Base-by-base conservation (phyloP, 2,329 filamentous ascomycete genomes). In the Ophiostoma angusticollis region DNA sequence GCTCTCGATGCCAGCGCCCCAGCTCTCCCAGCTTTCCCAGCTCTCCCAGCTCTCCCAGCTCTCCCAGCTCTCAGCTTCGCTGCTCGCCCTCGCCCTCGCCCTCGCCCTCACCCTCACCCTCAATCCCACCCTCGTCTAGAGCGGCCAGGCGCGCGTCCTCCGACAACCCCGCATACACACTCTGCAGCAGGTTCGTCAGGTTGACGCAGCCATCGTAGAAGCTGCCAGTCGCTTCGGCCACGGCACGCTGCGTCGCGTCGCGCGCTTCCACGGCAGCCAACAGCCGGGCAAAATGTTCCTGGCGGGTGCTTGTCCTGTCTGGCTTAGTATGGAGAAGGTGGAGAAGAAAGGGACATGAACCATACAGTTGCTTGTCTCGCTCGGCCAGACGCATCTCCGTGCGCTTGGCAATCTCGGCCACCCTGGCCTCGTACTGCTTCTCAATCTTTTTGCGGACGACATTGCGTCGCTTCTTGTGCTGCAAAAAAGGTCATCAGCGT, bases 401-500 rank as follows among this genome's bases (percentile, higher is more conserved):
- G 9, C 41, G 45, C 32, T 42, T 34, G 40, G 42, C 43, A 33
- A 51, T 47, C 21, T 46, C 43, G 34, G 47, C 40, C 22, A 51
- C 47, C 25, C 35, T 40, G 31, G 38, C 35, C 21, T 46, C 37
- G 29, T 46, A 46, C 23, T 35, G 30, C 7, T 39, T 39, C 39
- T 50, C 45, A 37, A 53, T 51, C 25, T 47, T 40, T 30, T 47
- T 44, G 29, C 48, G 45, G 2, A 31, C 27, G 3, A 28, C 39
- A 18, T 39, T 42, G 1, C 48, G 45, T 21, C 40, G 47, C 25
- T 47, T 45, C 35, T 50, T 50, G 43, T 46, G 42, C 48, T 50
- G 30, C 6, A 8, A n/a, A n/a, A n/a, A n/a, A n/a, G n/a, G n/a
- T n/a, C n/a, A n/a, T n/a, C n/a, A n/a, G n/a, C n/a, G n/a, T n/a